Conservation (phyloP, 306 rosid species). For the Cucumis sativus region Cucumber_9930_V3 NC_026660.2:6406501-6407000, state of each 20-base stretch:
- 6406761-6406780: slow-evolving; percentile 77
- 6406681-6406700: background rate
- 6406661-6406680: background rate
- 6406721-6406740: slow-evolving; percentile 22
- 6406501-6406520: background rate
- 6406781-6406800: slow-evolving; percentile 21
- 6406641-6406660: background rate
- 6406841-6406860: slow-evolving; percentile 37
- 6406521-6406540: slow-evolving; percentile 41
- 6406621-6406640: background rate
- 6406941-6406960: slow-evolving; percentile 76
- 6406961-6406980: slow-evolving; percentile 51
- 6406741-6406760: slow-evolving; percentile 57
- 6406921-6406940: slow-evolving; percentile 50
- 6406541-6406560: slow-evolving; percentile 57
- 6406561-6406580: slow-evolving; percentile 45
- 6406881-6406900: background rate
- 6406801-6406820: background rate
- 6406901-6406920: background rate
- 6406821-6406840: slow-evolving; percentile 18
- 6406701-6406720: slow-evolving; percentile 11
- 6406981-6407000: slow-evolving; percentile 51
- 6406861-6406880: background rate
- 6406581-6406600: slow-evolving; percentile 46
- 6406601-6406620: background rate